Base-by-base conservation (phyloP, 1,284 basidiomycete species). In the Lentinula novae-zelandiae region DNA sequence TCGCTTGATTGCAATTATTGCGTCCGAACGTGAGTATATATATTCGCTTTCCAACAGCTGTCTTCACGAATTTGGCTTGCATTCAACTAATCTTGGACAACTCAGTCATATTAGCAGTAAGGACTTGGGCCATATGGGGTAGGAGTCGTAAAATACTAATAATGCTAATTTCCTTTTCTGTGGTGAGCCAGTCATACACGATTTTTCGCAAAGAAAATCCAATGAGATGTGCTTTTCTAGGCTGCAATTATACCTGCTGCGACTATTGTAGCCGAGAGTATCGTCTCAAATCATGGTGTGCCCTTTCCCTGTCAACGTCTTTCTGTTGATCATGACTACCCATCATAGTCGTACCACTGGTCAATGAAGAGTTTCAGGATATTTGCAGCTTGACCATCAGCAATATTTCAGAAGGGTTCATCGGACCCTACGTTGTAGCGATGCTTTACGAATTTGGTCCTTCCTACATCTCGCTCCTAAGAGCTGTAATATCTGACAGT, bases 111-210 rank as follows among this genome's bases (percentile, higher is more conserved):
- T 48, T 66, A 15, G 65, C 63, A 34, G 60, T 64, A 20, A 57
- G 65, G 38, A 66, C 65, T 8, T 66, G 63, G 63, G 65, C 63
- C n/a, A 66, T 66, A 59, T 66, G 65, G 65, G 63, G 58, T n/a
- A 63, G 58, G 27, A 53, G 39, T 36, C 50, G 60, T 3, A 51
- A 34, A 9, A 61, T 66, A 12, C 34, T 66, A 9, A 42, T 51
- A 20, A 55, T 49, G 5, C 55, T 66, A 3, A 27, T 51, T n/a
- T 48, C 60, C 2, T 55, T 66, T 53, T 63, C 63, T 10, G 2
- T 66, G 38, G 65, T 64, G 49, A 33, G 33, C 20, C 59, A 58
- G 15, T 3, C 5, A 7, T 17, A 7, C 36, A 10, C 3, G 8
- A n/a, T 9, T 4, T 20, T 15, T 27, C 22, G 8, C 8, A 9